A percentile compares a stretch with the other conserved stretches of the same genome.
These are phyloP conservation scores for Houttuynia cordata DNA, from an alignment of 164 flowering plant genomes.

Conservation along the genomic window DNA sequence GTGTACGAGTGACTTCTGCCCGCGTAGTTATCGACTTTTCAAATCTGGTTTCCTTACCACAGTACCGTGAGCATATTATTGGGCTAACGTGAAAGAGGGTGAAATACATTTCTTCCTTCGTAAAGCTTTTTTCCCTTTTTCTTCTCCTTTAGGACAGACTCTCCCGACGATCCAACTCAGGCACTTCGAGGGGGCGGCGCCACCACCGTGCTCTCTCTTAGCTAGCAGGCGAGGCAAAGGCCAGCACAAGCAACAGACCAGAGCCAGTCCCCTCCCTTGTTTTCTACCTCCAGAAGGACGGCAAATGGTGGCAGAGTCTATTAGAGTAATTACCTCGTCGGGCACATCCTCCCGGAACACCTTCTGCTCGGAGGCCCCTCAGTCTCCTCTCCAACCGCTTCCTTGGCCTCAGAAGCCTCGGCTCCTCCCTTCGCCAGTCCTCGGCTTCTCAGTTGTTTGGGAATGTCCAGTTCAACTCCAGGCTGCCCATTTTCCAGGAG, in stretches of 20 bases:
- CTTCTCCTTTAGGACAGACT: too few relatives aligned
- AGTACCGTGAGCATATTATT: too few relatives aligned
- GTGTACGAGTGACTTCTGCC: too few relatives aligned
- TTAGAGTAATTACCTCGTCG: constrained; percentile 9
- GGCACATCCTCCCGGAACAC: constrained; percentile 4
- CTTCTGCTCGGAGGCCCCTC: constrained; percentile 7
- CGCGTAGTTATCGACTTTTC: too few relatives aligned
- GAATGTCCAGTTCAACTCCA: constrained; percentile 11
- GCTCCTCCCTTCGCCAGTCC: background rate
- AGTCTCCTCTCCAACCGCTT: constrained; percentile 10
- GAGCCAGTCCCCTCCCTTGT: too few relatives aligned
- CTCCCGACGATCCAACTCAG: too few relatives aligned
- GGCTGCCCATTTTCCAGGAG: constrained; percentile 3
- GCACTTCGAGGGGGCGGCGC: too few relatives aligned
- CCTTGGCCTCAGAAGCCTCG: constrained; percentile 2
- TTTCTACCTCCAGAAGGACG: background rate
- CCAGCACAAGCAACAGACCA: background rate
- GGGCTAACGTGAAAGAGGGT: too few relatives aligned
- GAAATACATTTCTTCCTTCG: too few relatives aligned
- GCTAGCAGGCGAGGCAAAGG: too few relatives aligned
- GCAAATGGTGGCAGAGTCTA: constrained; percentile 13
- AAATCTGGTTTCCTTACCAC: too few relatives aligned
- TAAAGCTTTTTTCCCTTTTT: too few relatives aligned
- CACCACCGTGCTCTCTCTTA: background rate
- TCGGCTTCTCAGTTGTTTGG: constrained; percentile 13